A percentile compares a stretch with the other conserved stretches of the same genome.
These are phyloP conservation scores for Pyricularia sp. DNA, from an alignment of 2,329 filamentous ascomycete genomes.

Conservation along the genomic window DNA sequence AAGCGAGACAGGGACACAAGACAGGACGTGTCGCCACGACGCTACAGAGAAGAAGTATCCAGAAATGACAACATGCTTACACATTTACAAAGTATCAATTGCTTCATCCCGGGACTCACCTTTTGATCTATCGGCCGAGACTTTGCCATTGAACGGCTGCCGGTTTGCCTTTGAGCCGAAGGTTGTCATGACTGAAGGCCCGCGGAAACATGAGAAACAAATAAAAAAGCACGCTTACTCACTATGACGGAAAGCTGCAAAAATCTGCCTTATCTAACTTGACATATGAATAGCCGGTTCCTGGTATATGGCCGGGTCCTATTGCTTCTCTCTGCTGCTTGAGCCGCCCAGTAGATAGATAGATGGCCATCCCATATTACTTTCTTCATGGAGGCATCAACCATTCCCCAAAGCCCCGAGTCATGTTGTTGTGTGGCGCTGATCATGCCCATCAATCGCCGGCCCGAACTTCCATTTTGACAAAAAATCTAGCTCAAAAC, in stretches of 20 bases:
- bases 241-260: neutral
- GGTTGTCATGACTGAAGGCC: neutral
- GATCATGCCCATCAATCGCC: neutral
- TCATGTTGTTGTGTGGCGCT: neutral
- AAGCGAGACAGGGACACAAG: neutral
- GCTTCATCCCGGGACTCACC: neutral
- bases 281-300: neutral
- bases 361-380: neutral
- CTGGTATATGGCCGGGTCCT: neutral
- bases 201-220: neutral
- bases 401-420: neutral
- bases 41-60: neutral
- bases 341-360: neutral
- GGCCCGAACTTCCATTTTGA: neutral
- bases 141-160: neutral
- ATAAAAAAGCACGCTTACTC: neutral
- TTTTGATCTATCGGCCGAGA: neutral
- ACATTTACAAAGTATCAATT: neutral
- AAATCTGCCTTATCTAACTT: neutral
- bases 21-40: neutral
- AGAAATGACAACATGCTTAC: neutral
- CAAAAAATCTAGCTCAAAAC: neutral
- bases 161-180: neutral
- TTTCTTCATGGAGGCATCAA: neutral
- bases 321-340: neutral